A percentile compares a stretch with the other conserved stretches of the same genome.
phyloP scores from a whole-genome alignment of 768 basidiomycete genomes.

The Leccinellum albellum region DNA sequence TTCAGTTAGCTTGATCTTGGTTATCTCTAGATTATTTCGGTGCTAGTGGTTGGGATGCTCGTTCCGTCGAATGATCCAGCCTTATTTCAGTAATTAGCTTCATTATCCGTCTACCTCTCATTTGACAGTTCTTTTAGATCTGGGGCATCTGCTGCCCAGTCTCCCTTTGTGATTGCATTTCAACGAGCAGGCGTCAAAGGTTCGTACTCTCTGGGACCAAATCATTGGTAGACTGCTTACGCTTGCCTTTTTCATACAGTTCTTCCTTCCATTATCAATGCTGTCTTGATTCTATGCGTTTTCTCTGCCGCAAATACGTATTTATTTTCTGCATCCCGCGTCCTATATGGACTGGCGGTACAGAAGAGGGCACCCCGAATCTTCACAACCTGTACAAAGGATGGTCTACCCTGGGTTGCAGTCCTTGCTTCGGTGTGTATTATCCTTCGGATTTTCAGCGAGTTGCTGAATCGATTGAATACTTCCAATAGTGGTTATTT shows the following conservation, averaged over 20 bases:
- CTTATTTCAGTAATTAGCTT: constrained; percentile 39
- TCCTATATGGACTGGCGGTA: constrained; percentile 44
- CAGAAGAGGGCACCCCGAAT: constrained; percentile 49
- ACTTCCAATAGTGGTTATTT: constrained; percentile 33
- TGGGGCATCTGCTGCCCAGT: constrained; percentile 52
- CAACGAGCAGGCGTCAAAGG: constrained; percentile 66
- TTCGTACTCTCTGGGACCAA: constrained; percentile 11
- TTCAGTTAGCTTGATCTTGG: background rate
- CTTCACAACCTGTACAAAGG: constrained; percentile 43
- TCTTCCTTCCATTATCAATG: constrained; percentile 70
- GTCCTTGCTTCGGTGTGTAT: constrained; percentile 27
- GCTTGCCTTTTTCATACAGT: constrained; percentile 26
- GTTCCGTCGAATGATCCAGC: constrained; percentile 62
- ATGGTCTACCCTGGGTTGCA: constrained; percentile 48
- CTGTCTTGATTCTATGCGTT: constrained; percentile 63
- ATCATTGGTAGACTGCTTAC: constrained; percentile 10
- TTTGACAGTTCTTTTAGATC: constrained; percentile 5
- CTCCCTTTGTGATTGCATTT: constrained; percentile 85
- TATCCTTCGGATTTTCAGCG: constrained; percentile 2
- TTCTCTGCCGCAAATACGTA: constrained; percentile 68
- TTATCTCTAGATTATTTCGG: constrained; percentile 16
- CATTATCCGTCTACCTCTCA: background rate
- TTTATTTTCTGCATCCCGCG: constrained; percentile 35
- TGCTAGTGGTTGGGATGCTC: constrained; percentile 68
- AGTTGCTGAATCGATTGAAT: constrained; percentile 11